Evolutionary conservation across 2,329 filamentous ascomycete genomes (phyloP).

Genomic region (Pseudogymnoascus sp.): DNA sequence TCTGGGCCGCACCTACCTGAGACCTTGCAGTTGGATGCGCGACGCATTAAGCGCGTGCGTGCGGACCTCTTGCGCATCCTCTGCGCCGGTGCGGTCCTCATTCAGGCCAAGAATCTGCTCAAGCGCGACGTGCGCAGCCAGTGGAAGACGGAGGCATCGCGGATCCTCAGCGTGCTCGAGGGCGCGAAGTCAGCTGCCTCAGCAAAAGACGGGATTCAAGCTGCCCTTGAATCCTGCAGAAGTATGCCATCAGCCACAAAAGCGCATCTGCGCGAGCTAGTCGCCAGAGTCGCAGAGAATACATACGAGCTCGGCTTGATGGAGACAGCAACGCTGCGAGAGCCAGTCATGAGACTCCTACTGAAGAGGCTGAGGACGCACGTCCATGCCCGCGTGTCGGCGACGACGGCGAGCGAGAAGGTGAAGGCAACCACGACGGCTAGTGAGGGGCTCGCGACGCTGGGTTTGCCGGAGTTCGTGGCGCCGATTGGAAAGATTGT

Average conservation of each 20-base stretch:
- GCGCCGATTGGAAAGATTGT: slow-evolving; percentile 62
- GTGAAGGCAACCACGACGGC: slow-evolving; percentile 62
- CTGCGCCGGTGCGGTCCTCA: slow-evolving; percentile 64
- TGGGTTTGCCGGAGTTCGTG: slow-evolving; percentile 69
- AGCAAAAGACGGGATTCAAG: slow-evolving; percentile 53
- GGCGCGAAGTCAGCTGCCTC: slow-evolving; percentile 42
- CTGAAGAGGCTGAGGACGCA: slow-evolving; percentile 61
- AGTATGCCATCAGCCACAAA: slow-evolving; percentile 60
- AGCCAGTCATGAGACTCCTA: slow-evolving; percentile 57
- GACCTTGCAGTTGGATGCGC: slow-evolving; percentile 62
- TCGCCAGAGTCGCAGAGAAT: slow-evolving; percentile 48
- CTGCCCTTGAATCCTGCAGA: slow-evolving; percentile 53
- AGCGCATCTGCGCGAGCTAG: slow-evolving; percentile 49
- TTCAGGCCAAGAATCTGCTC: slow-evolving; percentile 76
- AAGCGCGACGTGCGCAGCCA: slow-evolving; percentile 71
- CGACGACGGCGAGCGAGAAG: slow-evolving; percentile 62
- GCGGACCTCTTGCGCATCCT: slow-evolving; percentile 57
- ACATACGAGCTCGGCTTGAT: slow-evolving; percentile 40
- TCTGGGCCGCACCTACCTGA: slow-evolving; percentile 48
- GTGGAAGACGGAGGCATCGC: slow-evolving; percentile 67
- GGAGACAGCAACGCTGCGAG: slow-evolving; percentile 32
- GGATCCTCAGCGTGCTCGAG: slow-evolving; percentile 64
- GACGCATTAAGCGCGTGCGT: slow-evolving; percentile 53
- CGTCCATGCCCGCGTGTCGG: slow-evolving; percentile 56
- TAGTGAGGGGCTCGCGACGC: slow-evolving; percentile 59